A percentile compares a stretch with the other conserved stretches of the same genome.
Conservation (phyloP, 495 filamentous ascomycete species). For the Glutinoglossum americanum region DNA sequence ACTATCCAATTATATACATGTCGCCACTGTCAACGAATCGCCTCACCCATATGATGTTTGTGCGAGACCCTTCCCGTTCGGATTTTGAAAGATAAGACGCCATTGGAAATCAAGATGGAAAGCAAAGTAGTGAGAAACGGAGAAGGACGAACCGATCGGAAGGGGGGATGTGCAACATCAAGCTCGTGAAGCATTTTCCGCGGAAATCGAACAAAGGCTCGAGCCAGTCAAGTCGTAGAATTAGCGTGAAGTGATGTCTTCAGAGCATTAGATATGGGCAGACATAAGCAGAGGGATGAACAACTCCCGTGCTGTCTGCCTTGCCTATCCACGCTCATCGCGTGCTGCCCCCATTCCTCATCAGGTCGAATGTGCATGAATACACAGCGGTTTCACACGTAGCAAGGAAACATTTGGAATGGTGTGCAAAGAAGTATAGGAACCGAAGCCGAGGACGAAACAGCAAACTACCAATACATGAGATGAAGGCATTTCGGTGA, state of each 20-base stretch:
- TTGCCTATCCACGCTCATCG: neutral
- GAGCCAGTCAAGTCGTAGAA: neutral
- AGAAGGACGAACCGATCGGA: neutral
- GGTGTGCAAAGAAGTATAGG: neutral
- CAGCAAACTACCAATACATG: neutral
- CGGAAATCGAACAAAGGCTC: neutral
- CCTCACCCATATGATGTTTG: neutral
- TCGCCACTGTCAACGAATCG: neutral
- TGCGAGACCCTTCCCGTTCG: neutral
- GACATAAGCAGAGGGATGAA: neutral
- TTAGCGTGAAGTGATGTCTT: neutral
- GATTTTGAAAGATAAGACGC: neutral
- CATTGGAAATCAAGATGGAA: neutral
- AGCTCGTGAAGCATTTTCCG: neutral
- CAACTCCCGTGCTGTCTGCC: neutral
- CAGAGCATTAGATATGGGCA: neutral
- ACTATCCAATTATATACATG: neutral
- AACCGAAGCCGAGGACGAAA: neutral
- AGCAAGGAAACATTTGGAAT: neutral
- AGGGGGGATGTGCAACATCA: neutral
- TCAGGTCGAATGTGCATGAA: neutral
- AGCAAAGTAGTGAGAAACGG: neutral
- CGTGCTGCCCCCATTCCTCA: neutral
- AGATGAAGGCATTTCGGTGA: neutral
- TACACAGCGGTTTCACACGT: neutral